These are phyloP conservation scores for Lentinula lateritia DNA, from an alignment of 768 basidiomycete species.

Conservation along the genomic window DNA sequence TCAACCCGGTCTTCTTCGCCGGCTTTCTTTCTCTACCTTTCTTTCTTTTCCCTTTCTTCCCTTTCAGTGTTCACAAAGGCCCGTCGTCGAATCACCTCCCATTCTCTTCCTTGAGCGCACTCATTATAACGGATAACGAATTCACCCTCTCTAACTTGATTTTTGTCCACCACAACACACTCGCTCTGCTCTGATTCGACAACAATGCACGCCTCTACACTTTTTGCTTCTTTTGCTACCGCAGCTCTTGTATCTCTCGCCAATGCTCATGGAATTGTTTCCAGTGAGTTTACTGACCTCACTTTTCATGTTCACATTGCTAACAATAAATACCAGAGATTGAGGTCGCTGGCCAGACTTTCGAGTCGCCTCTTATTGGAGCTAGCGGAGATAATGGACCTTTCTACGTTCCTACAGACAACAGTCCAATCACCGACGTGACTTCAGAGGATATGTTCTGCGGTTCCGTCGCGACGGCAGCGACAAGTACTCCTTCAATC, in stretches of 20 bases:
- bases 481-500: background rate
- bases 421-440: slow-evolving; percentile 1
- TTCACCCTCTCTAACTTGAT: background rate
- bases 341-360: slow-evolving; percentile 2
- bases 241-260: background rate
- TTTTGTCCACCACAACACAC: background rate
- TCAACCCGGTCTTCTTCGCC: background rate
- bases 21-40: too few relatives aligned
- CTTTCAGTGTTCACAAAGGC: background rate
- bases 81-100: background rate
- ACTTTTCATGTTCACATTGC: background rate
- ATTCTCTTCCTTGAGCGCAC: background rate
- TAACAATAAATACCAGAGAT: background rate
- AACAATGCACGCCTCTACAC: slow-evolving; percentile 1
- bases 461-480: background rate
- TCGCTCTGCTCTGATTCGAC: background rate
- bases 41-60: background rate
- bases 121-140: background rate
- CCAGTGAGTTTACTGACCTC: background rate
- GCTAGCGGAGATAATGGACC: background rate
- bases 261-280: slow-evolving; percentile 2
- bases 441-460: slow-evolving; percentile 1
- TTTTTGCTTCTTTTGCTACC: slow-evolving; percentile 2
- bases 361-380: background rate
- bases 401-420: background rate